These are phyloP conservation scores for Thymus mandschuricus DNA, from an alignment of 257 asterid species.

Conservation along the genomic window DNA sequence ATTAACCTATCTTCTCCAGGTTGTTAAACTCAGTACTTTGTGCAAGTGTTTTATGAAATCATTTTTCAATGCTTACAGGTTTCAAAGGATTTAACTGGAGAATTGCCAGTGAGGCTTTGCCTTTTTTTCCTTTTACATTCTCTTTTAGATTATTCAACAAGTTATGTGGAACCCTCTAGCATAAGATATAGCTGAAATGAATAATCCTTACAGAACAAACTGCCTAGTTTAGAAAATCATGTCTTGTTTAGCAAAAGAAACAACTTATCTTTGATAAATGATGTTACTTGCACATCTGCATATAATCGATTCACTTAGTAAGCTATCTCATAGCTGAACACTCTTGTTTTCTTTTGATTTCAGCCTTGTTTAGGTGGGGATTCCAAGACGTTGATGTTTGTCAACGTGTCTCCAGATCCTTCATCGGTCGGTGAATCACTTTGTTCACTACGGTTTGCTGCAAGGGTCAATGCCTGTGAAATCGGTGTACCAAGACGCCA, in stretches of 20 bases:
- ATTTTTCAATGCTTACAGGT: not conserved
- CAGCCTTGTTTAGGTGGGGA: conserved; percentile 99
- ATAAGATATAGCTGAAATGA: too few species aligned
- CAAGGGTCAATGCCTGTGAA: conserved; percentile 92
- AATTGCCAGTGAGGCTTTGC: too few species aligned
- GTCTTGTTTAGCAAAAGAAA: not conserved
- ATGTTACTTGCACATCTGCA: too few species aligned
- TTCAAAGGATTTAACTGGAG: not conserved
- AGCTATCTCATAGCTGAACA: conserved; percentile 13
- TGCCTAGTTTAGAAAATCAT: too few species aligned
- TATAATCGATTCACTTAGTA: not conserved
- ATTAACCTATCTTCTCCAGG: conserved; percentile 99
- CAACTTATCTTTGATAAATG: not conserved
- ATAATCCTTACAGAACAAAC: too few species aligned
- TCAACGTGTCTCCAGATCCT: conserved; percentile 83
- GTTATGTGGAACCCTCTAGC: not conserved
- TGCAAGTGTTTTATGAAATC: not conserved
- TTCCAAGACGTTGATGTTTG: conserved; percentile 91
- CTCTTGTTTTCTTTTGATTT: not conserved
- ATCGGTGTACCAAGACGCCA: conserved; percentile 95
- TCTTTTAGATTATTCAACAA: not conserved
- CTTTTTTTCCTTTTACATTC: not conserved
- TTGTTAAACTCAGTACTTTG: conserved; percentile 12
- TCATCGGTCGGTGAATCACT: conserved; percentile 84
- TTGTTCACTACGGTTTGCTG: conserved; percentile 91